phyloP scores from a whole-genome alignment of 495 filamentous ascomycete species.

The Xylaria longipes region DNA sequence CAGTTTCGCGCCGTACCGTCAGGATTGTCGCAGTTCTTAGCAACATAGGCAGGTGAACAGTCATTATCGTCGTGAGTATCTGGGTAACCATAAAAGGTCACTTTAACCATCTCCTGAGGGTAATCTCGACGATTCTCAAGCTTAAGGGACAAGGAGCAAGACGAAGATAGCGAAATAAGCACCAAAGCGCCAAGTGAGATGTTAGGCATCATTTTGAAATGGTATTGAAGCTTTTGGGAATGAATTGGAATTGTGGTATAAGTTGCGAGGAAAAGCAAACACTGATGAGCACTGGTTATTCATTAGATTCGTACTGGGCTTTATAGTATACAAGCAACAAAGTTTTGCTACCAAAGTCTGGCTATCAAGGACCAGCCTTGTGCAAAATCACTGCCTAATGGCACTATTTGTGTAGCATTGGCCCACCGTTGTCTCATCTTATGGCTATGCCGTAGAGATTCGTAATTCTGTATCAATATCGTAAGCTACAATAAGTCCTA shows the following conservation, averaged over 20 bases:
- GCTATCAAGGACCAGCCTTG: background rate
- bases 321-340: background rate
- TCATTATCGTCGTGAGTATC: background rate
- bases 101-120: background rate
- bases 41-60: background rate
- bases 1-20: background rate
- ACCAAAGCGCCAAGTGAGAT: background rate
- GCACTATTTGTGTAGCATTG: background rate
- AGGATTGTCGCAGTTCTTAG: background rate
- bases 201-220: background rate
- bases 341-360: background rate
- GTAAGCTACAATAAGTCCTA: background rate
- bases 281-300: background rate
- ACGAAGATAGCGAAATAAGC: background rate
- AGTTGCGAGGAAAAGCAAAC: background rate
- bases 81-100: background rate
- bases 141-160: background rate
- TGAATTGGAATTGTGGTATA: background rate
- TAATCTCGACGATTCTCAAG: background rate
- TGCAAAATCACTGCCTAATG: background rate
- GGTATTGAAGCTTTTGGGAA: background rate
- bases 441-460: background rate
- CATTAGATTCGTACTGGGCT: background rate
- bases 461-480: background rate
- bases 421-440: background rate